Percentiles rank a stretch among this genome's conserved stretches.
These are phyloP conservation scores for Monosporascus sp. DNA, from an alignment of 2,329 filamentous ascomycete genomes.

Conservation along the genomic window DNA sequence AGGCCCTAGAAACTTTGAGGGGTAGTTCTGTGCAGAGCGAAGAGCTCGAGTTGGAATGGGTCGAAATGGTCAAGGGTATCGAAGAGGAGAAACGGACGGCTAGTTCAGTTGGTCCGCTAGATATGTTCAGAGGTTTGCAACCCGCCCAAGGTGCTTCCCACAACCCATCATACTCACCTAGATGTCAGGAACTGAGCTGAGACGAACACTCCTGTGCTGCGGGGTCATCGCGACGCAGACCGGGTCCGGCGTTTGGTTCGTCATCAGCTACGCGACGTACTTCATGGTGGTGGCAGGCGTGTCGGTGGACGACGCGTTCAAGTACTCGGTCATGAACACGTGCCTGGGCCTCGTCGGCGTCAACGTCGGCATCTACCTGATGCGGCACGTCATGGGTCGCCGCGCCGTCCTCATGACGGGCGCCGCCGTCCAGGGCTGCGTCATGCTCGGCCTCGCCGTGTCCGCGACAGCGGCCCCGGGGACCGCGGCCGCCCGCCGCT, in stretches of 20 bases:
- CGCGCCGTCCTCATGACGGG: slow-evolving; percentile 43
- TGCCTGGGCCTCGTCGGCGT: slow-evolving; percentile 44
- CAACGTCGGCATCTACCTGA: slow-evolving; percentile 42
- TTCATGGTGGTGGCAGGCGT: slow-evolving; percentile 39
- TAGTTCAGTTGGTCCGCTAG: slow-evolving; percentile 26
- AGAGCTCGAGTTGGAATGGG: slow-evolving; percentile 33
- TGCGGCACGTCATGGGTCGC: slow-evolving; percentile 41
- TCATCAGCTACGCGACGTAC: slow-evolving; percentile 46
- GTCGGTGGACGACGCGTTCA: slow-evolving; percentile 38
- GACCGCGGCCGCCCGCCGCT: slow-evolving; percentile 24
- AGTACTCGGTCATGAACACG: slow-evolving; percentile 44
- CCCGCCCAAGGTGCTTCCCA: background rate
- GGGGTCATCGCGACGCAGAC: slow-evolving; percentile 41
- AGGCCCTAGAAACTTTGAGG: slow-evolving; percentile 25
- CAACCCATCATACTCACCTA: too few species aligned
- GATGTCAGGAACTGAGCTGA: slow-evolving; percentile 35
- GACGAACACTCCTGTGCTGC: slow-evolving; percentile 45
- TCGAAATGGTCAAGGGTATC: slow-evolving; percentile 33
- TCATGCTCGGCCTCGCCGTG: slow-evolving; percentile 38
- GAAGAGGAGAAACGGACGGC: slow-evolving; percentile 32
- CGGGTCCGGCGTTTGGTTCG: slow-evolving; percentile 42
- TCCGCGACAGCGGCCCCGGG: slow-evolving; percentile 21
- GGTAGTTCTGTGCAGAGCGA: slow-evolving; percentile 24
- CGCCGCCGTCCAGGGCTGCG: slow-evolving; percentile 35
- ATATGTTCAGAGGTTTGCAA: slow-evolving; percentile 30